These are phyloP conservation scores for Aspergillus olivimuriae DNA, from an alignment of 495 filamentous ascomycete genomes.

Conservation along the genomic window DNA sequence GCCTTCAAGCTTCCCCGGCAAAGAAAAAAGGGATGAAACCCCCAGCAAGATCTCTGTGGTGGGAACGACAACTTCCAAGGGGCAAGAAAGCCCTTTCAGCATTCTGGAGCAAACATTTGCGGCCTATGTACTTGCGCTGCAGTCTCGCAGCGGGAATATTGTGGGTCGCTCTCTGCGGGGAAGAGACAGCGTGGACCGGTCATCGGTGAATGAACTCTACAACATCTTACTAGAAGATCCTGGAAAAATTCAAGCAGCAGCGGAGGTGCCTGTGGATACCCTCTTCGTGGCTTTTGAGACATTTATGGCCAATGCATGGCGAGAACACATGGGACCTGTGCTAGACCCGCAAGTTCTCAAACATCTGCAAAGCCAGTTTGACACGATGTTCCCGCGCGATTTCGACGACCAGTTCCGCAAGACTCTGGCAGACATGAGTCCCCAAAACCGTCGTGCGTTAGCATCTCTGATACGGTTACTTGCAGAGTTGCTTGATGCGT, in stretches of 20 bases:
- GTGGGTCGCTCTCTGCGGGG: slow-evolving; percentile 67
- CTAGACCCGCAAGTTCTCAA: slow-evolving; percentile 59
- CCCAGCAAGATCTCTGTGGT: slow-evolving; percentile 31
- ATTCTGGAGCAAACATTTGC: slow-evolving; percentile 81
- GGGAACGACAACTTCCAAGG: slow-evolving; percentile 29
- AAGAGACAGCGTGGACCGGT: slow-evolving; percentile 65
- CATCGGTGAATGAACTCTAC: slow-evolving; percentile 84
- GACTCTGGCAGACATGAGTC: slow-evolving; percentile 71
- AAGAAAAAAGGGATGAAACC: slow-evolving; percentile 25
- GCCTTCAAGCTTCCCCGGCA: slow-evolving; percentile 28
- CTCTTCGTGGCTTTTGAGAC: slow-evolving; percentile 92
- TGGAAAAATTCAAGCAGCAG: slow-evolving; percentile 61
- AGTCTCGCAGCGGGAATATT: slow-evolving; percentile 77
- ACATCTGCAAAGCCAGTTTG: slow-evolving; percentile 66
- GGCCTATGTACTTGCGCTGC: slow-evolving; percentile 75
- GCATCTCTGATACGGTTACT: slow-evolving; percentile 78
- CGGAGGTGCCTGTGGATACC: slow-evolving; percentile 77
- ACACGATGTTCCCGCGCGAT: slow-evolving; percentile 63
- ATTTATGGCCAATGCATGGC: slow-evolving; percentile 85
- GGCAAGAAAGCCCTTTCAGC: slow-evolving; percentile 46
- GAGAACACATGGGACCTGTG: slow-evolving; percentile 77
- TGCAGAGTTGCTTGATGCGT: slow-evolving; percentile 86
- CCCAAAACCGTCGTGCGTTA: slow-evolving; percentile 88
- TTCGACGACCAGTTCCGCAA: slow-evolving; percentile 82
- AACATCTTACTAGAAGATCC: slow-evolving; percentile 79